Base-by-base conservation (phyloP, 495 filamentous ascomycete species). In the Penicillium antarcticum region DNA sequence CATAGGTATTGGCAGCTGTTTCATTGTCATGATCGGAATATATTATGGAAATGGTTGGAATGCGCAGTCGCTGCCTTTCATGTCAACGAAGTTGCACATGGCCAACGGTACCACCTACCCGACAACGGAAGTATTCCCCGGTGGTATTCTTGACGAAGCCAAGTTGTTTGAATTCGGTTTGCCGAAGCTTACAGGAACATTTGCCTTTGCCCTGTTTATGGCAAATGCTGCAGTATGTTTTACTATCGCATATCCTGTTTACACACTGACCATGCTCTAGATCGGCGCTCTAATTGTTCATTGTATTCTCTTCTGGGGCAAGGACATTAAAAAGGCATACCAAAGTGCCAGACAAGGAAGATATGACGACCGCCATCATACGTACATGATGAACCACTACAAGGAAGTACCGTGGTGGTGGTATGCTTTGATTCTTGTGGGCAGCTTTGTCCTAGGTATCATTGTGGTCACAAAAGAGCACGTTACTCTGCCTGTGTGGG, bases 401-500 rank as follows among this genome's bases (percentile, higher is more conserved):
- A 71, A 77, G 34, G 79, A 81, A 52, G 60, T 66, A 2, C 80
- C 82, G 5, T 66, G 67, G 57, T 81, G 75, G 76, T 84, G 82
- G 82, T 85, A 79, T 37, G 56, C 58, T 0, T 45, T 49, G 0
- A 60, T 80, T 2, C 63, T 84, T 12, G 52, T 78, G 19, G 38
- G 68, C 21, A 75, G 72, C 38, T 77, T 80, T 41, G 48, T 79
- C 29, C 63, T 78, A 1, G 82, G 78, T 5, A 56, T 84, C 9
- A 66, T 73, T 24, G 69, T 72, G 11, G 69, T 72, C 19, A 66
- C 76, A 45, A 69, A 70, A 53, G 72, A 74, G 36, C 58, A 78
- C 8, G 73, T 74, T 16, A 79, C 78, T 0, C 65, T 84, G 10
- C 77, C 81, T 0, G 73, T 56, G 29, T 84, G 80, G 81, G 80